Percentiles rank a stretch among this genome's conserved stretches.
Conservation (phyloP, 768 basidiomycete genomes). For the Mycena epipterygia region DNA sequence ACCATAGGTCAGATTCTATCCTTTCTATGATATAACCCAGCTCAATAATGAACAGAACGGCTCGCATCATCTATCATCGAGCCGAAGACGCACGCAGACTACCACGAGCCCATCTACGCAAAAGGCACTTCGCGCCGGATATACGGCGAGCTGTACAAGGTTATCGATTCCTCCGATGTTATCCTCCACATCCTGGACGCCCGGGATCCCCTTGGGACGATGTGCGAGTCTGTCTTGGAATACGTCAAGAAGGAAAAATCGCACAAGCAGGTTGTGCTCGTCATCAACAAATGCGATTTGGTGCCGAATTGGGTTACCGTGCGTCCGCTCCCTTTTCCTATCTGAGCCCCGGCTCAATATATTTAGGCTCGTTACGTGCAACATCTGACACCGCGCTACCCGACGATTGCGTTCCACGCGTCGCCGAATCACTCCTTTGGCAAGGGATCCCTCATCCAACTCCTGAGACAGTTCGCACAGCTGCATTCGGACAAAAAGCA, state of each 20-base stretch:
- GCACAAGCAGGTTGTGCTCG: constrained; percentile 96
- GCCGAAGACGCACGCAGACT: constrained; percentile 79
- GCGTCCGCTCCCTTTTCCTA: constrained; percentile 49
- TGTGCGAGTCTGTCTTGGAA: constrained; percentile 94
- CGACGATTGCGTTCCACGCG: constrained; percentile 98
- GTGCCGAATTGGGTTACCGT: constrained; percentile 99
- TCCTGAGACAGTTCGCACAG: constrained; percentile 95
- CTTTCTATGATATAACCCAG: not conserved
- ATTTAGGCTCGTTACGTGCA: constrained; percentile 93
- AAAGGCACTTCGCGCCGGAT: constrained; percentile 97
- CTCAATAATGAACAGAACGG: constrained; percentile 53
- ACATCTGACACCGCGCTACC: constrained; percentile 93
- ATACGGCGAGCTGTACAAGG: constrained; percentile 98
- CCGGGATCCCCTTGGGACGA: constrained; percentile 93
- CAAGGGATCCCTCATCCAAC: constrained; percentile 97
- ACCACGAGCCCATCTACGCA: constrained; percentile 91
- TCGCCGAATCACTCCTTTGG: constrained; percentile 99
- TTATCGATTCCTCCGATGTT: constrained; percentile 98
- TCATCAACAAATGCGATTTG: constrained; percentile 98
- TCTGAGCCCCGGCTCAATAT: constrained; percentile 11
- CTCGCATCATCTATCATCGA: constrained; percentile 63
- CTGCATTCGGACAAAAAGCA: constrained; percentile 99
- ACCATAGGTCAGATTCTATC: constrained; percentile 57
- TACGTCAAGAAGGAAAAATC: constrained; percentile 96
- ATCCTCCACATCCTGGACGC: constrained; percentile 96